Evolutionary conservation across 495 filamentous ascomycete species (phyloP).

Genomic region (Chaetomium fimeti): DNA sequence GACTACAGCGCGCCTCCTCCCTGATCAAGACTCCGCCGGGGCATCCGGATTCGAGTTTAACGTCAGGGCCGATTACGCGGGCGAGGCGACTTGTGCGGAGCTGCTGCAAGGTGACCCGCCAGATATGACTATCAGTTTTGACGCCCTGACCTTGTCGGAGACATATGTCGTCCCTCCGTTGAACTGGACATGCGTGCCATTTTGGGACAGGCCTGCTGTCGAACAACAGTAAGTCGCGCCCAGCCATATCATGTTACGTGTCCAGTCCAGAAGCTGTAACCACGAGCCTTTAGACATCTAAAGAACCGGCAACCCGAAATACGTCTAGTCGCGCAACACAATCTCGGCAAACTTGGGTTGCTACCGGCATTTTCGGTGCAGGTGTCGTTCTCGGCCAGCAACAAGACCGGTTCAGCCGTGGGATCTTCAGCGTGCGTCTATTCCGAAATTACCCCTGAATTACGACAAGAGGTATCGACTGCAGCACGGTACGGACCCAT

Average conservation of each 20-base stretch:
- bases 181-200: constrained; percentile 1
- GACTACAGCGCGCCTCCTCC: background rate
- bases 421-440: background rate
- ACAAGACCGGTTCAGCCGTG: background rate
- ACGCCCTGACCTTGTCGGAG: background rate
- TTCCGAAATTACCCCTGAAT: background rate
- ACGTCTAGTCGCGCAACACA: background rate
- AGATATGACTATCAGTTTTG: background rate
- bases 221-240: background rate
- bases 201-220: background rate
- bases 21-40: background rate
- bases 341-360: background rate
- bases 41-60: background rate
- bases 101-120: background rate
- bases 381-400: background rate
- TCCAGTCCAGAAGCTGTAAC: background rate
- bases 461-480: background rate
- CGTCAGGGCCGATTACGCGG: background rate
- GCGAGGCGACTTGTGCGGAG: background rate
- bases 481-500: background rate
- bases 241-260: background rate
- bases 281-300: background rate
- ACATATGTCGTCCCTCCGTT: background rate
- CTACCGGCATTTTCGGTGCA: background rate
- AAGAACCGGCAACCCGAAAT: background rate